phyloP scores from a whole-genome alignment of 2,329 filamentous ascomycete species.

The Botrytis byssoidea region DNA sequence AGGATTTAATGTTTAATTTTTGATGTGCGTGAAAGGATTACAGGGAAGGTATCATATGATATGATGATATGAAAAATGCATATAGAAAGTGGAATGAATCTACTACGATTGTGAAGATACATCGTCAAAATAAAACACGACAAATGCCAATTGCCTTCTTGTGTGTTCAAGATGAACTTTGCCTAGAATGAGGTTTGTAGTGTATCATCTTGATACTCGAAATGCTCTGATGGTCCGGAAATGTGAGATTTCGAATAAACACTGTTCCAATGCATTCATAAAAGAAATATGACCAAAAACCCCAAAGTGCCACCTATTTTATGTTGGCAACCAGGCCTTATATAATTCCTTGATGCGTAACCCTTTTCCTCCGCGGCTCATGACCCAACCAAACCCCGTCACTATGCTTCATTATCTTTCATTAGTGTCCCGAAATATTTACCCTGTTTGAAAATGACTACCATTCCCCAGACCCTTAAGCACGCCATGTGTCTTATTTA shows the following conservation, averaged over 20 bases:
- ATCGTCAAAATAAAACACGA: background rate
- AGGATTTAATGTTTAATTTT: constrained; percentile 10
- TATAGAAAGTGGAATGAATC: background rate
- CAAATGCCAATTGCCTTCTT: too few species aligned
- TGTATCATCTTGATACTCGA: too few species aligned
- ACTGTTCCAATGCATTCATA: background rate
- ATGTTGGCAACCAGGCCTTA: constrained; percentile 1
- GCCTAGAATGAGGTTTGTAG: background rate
- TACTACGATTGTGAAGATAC: background rate
- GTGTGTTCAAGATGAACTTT: background rate
- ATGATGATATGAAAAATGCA: background rate
- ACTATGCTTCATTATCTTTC: background rate
- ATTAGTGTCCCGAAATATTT: background rate
- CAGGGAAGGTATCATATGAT: background rate
- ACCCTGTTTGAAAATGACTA: background rate
- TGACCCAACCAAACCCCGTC: background rate
- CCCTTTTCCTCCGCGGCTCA: background rate
- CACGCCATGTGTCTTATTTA: background rate
- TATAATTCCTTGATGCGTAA: background rate
- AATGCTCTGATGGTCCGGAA: background rate
- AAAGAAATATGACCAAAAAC: background rate
- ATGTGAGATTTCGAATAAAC: background rate
- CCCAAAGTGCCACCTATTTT: background rate
- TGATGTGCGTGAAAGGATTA: background rate
- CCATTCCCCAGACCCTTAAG: background rate